These are phyloP conservation scores for Sphenostylis stenocarpa DNA, from an alignment of 306 rosid genomes.

Conservation along the genomic window DNA sequence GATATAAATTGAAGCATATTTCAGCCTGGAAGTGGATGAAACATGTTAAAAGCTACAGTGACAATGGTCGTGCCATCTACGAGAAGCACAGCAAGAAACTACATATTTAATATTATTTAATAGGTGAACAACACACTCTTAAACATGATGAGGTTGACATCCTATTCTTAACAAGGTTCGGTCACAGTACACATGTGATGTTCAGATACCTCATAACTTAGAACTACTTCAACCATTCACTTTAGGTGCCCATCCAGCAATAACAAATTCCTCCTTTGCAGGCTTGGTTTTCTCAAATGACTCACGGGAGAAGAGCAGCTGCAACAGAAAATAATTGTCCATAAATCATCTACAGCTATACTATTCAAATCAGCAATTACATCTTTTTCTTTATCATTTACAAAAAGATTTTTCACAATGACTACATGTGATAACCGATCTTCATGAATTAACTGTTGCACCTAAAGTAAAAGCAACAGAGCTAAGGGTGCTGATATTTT, in stretches of 20 bases:
- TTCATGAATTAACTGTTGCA: background rate
- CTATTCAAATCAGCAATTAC: background rate
- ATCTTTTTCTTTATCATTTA: background rate
- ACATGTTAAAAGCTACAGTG: background rate
- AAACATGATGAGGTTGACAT: background rate
- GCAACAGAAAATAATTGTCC: slow-evolving; percentile 28
- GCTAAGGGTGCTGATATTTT: no score
- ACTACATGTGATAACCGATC: background rate
- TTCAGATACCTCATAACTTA: slow-evolving; percentile 28
- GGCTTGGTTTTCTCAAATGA: slow-evolving; percentile 72
- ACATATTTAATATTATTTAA: background rate
- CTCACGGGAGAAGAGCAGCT: slow-evolving; percentile 67
- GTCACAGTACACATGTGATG: slow-evolving; percentile 14
- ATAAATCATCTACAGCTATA: slow-evolving; percentile 1
- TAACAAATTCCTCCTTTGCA: slow-evolving; percentile 47
- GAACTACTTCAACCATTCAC: slow-evolving; percentile 69
- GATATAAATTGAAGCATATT: background rate
- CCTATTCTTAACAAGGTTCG: slow-evolving; percentile 23
- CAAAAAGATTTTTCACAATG: background rate
- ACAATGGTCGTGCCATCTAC: background rate
- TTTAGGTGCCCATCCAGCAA: slow-evolving; percentile 92
- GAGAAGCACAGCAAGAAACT: background rate
- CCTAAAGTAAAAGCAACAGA: background rate
- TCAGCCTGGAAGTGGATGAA: no score
- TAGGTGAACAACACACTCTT: slow-evolving; percentile 6